Percentiles rank a stretch among this genome's conserved stretches.
Conservation (phyloP, 176 grass and related monocot genomes). For the Phragmites australis region DNA sequence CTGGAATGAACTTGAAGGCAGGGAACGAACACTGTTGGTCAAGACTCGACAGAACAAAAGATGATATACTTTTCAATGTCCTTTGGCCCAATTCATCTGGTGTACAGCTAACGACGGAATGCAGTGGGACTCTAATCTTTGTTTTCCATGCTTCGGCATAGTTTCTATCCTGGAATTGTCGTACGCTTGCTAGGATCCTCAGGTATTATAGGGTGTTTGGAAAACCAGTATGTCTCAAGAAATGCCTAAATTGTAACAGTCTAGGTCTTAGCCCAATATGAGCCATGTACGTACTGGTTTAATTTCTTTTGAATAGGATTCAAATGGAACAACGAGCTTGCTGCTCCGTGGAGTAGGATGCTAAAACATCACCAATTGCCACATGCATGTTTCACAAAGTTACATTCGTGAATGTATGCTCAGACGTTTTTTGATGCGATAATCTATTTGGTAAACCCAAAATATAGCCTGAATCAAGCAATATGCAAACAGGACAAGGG, state of each 20-base stretch:
- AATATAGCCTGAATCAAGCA: not conserved
- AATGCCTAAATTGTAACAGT: not conserved
- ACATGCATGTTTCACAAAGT: not conserved
- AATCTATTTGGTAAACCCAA: not conserved
- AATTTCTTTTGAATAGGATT: not conserved
- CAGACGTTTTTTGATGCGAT: not conserved
- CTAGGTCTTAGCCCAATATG: not conserved
- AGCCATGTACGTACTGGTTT: not conserved
- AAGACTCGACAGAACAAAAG: not conserved
- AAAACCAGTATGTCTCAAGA: not conserved
- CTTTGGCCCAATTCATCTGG: slow-evolving; percentile 13
- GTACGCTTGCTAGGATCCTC: not conserved
- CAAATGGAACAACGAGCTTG: not conserved
- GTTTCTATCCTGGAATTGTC: not conserved
- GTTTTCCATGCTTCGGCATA: too few species aligned
- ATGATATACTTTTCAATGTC: not conserved
- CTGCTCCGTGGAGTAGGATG: not conserved
- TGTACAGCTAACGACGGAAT: not conserved
- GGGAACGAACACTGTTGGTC: not conserved
- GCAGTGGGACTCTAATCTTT: too few species aligned
- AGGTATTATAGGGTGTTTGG: not conserved
- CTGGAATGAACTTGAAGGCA: not conserved
- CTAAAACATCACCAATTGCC: not conserved
- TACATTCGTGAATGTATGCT: not conserved
- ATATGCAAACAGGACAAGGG: not conserved